Conservation (phyloP, 192 early-diverging fungal species). For the Entomortierella parvispora region DNA sequence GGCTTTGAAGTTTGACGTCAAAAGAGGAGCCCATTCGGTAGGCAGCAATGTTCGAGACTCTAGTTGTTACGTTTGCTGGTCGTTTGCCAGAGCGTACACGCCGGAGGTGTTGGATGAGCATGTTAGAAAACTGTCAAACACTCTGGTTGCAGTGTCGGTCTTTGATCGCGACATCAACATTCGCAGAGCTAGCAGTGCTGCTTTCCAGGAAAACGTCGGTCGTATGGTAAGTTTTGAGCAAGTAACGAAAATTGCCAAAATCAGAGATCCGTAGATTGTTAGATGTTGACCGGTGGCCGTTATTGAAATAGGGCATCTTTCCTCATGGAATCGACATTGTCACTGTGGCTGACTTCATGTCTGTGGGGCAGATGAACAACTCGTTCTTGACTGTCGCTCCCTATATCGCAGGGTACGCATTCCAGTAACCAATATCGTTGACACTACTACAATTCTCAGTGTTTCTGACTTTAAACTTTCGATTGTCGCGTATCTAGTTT, state of each 20-base stretch:
- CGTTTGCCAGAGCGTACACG: constrained; percentile 92
- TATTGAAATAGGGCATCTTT: constrained; percentile 73
- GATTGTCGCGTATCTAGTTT: constrained; percentile 58
- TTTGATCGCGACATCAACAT: constrained; percentile 96
- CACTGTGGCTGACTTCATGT: constrained; percentile 92
- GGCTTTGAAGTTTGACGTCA: constrained; percentile 90
- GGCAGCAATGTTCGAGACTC: constrained; percentile 96
- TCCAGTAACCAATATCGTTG: not conserved
- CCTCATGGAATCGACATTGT: constrained; percentile 95
- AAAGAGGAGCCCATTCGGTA: constrained; percentile 89
- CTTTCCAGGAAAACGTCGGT: constrained; percentile 98
- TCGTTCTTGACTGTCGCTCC: constrained; percentile 78
- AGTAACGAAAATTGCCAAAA: too few relatives aligned
- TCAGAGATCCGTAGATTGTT: too few relatives aligned
- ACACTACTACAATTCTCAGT: not conserved
- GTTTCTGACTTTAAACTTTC: not conserved
- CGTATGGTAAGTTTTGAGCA: constrained; percentile 72
- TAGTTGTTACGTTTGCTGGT: constrained; percentile 97
- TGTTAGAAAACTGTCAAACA: constrained; percentile 73
- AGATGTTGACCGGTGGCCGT: too few relatives aligned
- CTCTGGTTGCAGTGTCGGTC: constrained; percentile 81
- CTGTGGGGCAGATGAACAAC: constrained; percentile 83
- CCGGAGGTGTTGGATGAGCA: constrained; percentile 72
- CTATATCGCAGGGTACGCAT: constrained; percentile 80
- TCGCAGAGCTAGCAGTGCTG: constrained; percentile 92